Evolutionary conservation across 2,329 filamentous ascomycete species (phyloP).

Genomic region (Colletotrichum australisinense): DNA sequence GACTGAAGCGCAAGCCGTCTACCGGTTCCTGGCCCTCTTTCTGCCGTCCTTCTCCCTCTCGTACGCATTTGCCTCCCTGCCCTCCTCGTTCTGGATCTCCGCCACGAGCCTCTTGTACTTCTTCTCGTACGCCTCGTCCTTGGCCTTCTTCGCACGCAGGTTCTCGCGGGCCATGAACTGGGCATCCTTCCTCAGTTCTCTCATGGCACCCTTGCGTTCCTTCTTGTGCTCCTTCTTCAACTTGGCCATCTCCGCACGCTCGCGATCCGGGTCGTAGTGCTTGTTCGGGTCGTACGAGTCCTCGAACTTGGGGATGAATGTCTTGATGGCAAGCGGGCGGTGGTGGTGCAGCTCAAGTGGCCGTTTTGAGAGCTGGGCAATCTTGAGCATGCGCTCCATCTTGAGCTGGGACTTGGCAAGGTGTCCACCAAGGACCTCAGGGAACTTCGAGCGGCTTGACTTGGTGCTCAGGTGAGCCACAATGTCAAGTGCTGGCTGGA

Average conservation of each 20-base stretch:
- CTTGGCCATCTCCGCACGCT: constrained; percentile 86
- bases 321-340: constrained; percentile 87
- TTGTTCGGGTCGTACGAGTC: constrained; percentile 93
- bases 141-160: constrained; percentile 91
- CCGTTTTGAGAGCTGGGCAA: constrained; percentile 75
- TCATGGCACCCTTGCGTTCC: constrained; percentile 93
- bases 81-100: constrained; percentile 96
- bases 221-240: constrained; percentile 92
- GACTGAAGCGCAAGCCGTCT: not conserved
- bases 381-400: constrained; percentile 65
- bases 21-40: constrained; percentile 67
- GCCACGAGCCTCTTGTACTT: constrained; percentile 93
- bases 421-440: constrained; percentile 53
- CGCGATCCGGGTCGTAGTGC: constrained; percentile 96
- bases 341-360: constrained; percentile 92
- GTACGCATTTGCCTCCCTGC: constrained; percentile 86
- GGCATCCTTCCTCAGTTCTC: constrained; percentile 94
- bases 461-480: constrained; percentile 71
- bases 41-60: constrained; percentile 84
- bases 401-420: constrained; percentile 56
- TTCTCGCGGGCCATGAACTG: constrained; percentile 94
- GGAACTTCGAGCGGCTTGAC: constrained; percentile 61
- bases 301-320: constrained; percentile 93
- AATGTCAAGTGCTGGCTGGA: constrained; percentile 71
- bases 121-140: constrained; percentile 93